These are phyloP conservation scores for Shiraia bambusicola DNA, from an alignment of 2,329 filamentous ascomycete species.

Conservation along the genomic window DNA sequence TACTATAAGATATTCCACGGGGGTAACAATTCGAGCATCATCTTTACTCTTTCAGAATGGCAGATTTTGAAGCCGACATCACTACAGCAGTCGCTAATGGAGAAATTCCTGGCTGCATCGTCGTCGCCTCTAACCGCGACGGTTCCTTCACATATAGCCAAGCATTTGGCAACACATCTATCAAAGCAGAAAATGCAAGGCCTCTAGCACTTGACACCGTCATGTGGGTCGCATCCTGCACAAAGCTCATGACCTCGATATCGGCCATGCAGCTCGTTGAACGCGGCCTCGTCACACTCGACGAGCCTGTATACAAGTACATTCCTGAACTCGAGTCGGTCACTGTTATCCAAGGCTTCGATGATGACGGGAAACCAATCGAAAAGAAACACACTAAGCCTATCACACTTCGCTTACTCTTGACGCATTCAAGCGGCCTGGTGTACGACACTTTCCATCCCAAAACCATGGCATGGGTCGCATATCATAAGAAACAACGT, in stretches of 20 bases:
- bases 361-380: conserved; percentile 27
- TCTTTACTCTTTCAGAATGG: conserved; percentile 7
- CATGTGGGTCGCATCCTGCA: conserved; percentile 45
- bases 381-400: conserved; percentile 22
- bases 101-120: conserved; percentile 30
- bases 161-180: conserved; percentile 37
- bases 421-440: conserved; percentile 55
- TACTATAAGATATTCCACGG: not conserved
- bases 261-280: conserved; percentile 41
- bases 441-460: conserved; percentile 49
- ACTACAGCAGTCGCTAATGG: conserved; percentile 19
- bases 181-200: conserved; percentile 20
- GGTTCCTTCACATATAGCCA: conserved; percentile 42
- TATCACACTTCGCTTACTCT: conserved; percentile 43
- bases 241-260: conserved; percentile 43
- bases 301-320: conserved; percentile 35
- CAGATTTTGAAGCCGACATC: conserved; percentile 29
- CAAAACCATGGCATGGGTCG: conserved; percentile 44
- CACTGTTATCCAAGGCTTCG: conserved; percentile 29
- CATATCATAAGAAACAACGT: conserved; percentile 16
- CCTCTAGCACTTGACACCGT: conserved; percentile 27
- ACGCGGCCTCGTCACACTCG: conserved; percentile 31
- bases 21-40: not conserved
- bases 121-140: conserved; percentile 28
- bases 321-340: conserved; percentile 36